Conservation (phyloP, 306 rosid species). For the Argentina anserina region DNA sequence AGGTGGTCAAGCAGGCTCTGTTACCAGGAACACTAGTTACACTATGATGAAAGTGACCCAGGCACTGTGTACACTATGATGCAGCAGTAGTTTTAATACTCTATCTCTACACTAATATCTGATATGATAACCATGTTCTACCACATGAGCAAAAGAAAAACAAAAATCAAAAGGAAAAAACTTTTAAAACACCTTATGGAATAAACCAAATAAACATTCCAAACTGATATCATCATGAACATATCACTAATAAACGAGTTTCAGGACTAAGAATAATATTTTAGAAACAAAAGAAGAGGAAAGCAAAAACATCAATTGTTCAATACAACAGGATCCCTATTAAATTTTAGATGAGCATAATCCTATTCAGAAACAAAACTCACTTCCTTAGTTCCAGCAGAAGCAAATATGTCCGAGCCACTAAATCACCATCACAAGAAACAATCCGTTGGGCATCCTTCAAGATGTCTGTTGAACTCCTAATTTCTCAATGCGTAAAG, state of each 20-base stretch:
- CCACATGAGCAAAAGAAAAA: slow-evolving; percentile 2
- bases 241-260: not conserved
- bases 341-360: not conserved
- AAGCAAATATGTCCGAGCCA: slow-evolving; percentile 6
- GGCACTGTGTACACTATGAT: not conserved
- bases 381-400: slow-evolving; percentile 22
- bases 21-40: not conserved
- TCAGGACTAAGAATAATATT: not conserved
- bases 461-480: not conserved
- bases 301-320: not conserved
- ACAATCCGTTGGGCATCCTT: not conserved
- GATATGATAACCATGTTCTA: not conserved
- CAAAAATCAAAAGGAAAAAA: too few species aligned
- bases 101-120: slow-evolving; percentile 1
- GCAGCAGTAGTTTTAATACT: not conserved
- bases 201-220: not conserved
- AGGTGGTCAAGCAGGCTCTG: slow-evolving; percentile 2
- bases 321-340: not conserved
- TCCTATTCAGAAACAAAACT: slow-evolving; percentile 4
- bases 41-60: not conserved
- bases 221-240: not conserved
- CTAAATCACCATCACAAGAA: not conserved
- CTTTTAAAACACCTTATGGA: not conserved
- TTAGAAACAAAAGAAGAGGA: not conserved
- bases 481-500: slow-evolving; percentile 54